Evolutionary conservation across 2,329 filamentous ascomycete genomes (phyloP).

Genomic region (Talaromyces amestolkiae): DNA sequence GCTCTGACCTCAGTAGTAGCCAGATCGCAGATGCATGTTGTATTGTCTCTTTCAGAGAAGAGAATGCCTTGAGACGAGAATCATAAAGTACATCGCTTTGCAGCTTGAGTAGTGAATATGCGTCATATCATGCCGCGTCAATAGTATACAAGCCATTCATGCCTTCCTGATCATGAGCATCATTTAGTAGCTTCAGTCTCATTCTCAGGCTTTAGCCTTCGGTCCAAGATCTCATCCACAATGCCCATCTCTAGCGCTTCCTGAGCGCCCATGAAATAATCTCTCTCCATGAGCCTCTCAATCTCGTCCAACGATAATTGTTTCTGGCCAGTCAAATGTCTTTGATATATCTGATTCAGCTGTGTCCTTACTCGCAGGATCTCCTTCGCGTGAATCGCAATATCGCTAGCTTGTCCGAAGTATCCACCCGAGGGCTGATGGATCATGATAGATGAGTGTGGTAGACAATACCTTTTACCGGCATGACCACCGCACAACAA

Average conservation of each 20-base stretch:
- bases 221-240: slow-evolving; percentile 78
- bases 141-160: slow-evolving; percentile 7
- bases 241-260: slow-evolving; percentile 89
- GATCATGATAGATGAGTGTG: slow-evolving; percentile 95
- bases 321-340: slow-evolving; percentile 70
- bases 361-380: slow-evolving; percentile 82
- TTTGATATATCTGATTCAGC: slow-evolving; percentile 84
- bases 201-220: slow-evolving; percentile 34
- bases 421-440: slow-evolving; percentile 86
- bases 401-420: slow-evolving; percentile 69
- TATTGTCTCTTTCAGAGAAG: neutral
- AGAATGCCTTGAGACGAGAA: neutral
- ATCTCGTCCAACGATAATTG: slow-evolving; percentile 75
- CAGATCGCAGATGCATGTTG: neutral
- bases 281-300: slow-evolving; percentile 92
- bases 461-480: slow-evolving; percentile 82
- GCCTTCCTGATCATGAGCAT: neutral
- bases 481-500: slow-evolving; percentile 81
- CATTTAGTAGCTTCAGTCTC: slow-evolving; percentile 16
- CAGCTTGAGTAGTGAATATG: neutral
- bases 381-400: slow-evolving; percentile 95
- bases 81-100: slow-evolving; percentile 4
- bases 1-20: neutral
- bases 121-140: neutral
- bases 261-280: slow-evolving; percentile 86